Conservation (phyloP, 306 rosid genomes). For the Sicyos baderoa region DNA sequence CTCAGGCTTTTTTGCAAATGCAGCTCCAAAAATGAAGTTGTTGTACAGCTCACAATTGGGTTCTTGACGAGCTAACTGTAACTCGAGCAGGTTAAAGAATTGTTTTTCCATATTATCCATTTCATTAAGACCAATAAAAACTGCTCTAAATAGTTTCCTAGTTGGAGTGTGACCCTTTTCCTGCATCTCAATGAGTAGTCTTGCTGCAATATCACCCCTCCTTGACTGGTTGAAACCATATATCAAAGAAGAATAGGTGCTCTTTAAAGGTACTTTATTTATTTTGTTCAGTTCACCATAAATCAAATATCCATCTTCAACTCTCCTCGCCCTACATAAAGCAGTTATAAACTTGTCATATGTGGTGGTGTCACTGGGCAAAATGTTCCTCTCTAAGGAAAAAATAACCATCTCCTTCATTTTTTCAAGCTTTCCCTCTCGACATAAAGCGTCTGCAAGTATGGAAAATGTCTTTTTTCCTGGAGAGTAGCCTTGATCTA, state of each 20-base stretch:
- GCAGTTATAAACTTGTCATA: constrained; percentile 46
- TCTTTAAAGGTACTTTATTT: constrained; percentile 20
- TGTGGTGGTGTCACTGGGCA: constrained; percentile 25
- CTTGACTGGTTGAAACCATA: constrained; percentile 32
- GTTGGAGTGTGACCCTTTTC: constrained; percentile 38
- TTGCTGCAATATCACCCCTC: constrained; percentile 60
- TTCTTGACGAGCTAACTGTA: constrained; percentile 37
- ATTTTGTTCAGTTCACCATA: constrained; percentile 36
- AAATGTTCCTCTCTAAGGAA: constrained; percentile 35
- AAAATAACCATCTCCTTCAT: constrained; percentile 59
- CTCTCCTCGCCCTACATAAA: constrained; percentile 45
- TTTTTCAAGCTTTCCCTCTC: constrained; percentile 52
- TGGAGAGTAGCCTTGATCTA: constrained; percentile 41
- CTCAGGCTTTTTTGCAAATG: constrained; percentile 40
- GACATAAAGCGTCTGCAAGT: constrained; percentile 44
- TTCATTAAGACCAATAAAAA: constrained; percentile 37
- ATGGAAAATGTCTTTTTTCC: constrained; percentile 37
- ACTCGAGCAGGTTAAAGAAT: constrained; percentile 38
- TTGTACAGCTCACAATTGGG: constrained; percentile 26
- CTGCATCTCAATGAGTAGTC: constrained; percentile 72
- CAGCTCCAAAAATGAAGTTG: constrained; percentile 50
- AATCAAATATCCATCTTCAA: constrained; percentile 50
- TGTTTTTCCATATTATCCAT: constrained; percentile 44
- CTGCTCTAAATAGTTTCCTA: constrained; percentile 29
- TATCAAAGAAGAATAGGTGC: constrained; percentile 45